phyloP scores from a whole-genome alignment of 2,329 filamentous ascomycete genomes.

The Penicillium brevicompactum region DNA sequence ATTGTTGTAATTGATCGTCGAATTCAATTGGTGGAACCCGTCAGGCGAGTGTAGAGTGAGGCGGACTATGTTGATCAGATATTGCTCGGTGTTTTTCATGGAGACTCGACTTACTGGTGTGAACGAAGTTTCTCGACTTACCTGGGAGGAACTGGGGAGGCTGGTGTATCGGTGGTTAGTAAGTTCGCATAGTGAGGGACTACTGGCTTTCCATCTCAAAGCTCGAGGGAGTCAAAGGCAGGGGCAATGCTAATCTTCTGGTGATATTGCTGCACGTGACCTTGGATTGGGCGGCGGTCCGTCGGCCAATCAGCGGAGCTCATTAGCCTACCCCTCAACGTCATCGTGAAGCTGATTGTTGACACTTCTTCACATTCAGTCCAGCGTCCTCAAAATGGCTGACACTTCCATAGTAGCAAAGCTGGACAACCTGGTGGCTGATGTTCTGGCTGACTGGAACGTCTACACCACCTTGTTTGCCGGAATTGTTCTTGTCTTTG shows the following conservation, averaged over 20 bases:
- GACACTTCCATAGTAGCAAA: slow-evolving; percentile 61
- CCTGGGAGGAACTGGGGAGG: neutral
- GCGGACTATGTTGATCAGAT: slow-evolving; percentile 6
- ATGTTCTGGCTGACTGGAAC: slow-evolving; percentile 79
- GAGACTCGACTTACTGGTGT: neutral
- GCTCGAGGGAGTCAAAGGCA: slow-evolving; percentile 3
- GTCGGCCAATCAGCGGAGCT: slow-evolving; percentile 6
- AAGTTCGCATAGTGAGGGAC: neutral
- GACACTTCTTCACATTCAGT: slow-evolving; percentile 4
- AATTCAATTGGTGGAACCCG: neutral
- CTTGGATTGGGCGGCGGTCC: slow-evolving; percentile 11
- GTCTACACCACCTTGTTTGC: slow-evolving; percentile 73
- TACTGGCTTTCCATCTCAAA: slow-evolving; percentile 2
- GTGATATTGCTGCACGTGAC: neutral
- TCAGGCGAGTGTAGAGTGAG: neutral
- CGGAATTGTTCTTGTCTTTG: slow-evolving; percentile 65
- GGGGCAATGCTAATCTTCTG: neutral
- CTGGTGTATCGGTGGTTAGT: neutral
- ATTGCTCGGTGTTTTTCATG: neutral
- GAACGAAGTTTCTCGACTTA: neutral
- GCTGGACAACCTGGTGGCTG: slow-evolving; percentile 71
- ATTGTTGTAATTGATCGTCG: slow-evolving; percentile 36
- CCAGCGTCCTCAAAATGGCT: slow-evolving; percentile 35
- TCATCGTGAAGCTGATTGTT: slow-evolving; percentile 19
- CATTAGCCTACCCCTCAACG: slow-evolving; percentile 22